These are phyloP conservation scores for Narthecium ossifragum DNA, from an alignment of 106 monocot genomes.

Conservation along the genomic window DNA sequence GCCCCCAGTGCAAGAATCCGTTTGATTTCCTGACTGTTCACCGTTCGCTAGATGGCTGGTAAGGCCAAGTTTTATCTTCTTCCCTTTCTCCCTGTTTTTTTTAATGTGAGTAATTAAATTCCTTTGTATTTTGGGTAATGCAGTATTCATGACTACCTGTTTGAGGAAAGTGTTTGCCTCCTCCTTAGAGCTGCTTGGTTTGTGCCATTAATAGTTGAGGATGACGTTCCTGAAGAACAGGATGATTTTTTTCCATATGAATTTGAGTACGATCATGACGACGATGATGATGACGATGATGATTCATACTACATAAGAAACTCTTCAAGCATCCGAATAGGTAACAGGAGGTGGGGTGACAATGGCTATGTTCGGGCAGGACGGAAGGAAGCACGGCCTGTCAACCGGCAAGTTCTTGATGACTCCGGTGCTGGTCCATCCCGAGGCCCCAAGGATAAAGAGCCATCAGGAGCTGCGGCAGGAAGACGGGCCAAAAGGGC, in stretches of 20 bases:
- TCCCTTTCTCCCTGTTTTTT: neutral
- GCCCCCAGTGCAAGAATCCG: slow-evolving; percentile 90
- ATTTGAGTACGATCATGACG: slow-evolving; percentile 25
- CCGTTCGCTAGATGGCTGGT: slow-evolving; percentile 91
- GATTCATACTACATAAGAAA: slow-evolving; percentile 31
- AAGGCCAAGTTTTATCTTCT: neutral
- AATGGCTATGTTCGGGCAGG: slow-evolving; percentile 77
- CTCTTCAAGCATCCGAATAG: slow-evolving; percentile 52
- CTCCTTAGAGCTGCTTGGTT: slow-evolving; percentile 85
- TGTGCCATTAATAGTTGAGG: slow-evolving; percentile 44
- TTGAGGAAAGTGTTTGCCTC: slow-evolving; percentile 93
- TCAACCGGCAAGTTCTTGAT: slow-evolving; percentile 13
- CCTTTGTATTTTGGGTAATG: neutral
- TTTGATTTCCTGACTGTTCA: slow-evolving; percentile 74
- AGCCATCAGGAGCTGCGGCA: slow-evolving; percentile 12
- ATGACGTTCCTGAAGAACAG: slow-evolving; percentile 28
- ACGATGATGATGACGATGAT: slow-evolving; percentile 45
- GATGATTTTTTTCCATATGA: slow-evolving; percentile 28
- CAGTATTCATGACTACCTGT: slow-evolving; percentile 91
- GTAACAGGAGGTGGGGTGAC: slow-evolving; percentile 93
- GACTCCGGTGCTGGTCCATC: slow-evolving; percentile 39
- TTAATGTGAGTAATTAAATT: neutral
- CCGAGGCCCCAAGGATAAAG: slow-evolving; percentile 32
- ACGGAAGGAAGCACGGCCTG: slow-evolving; percentile 73
- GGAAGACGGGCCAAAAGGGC: slow-evolving; percentile 68